Evolutionary conservation across 192 early-diverging fungal species (phyloP), one percentile per base, ranked within the genome.

Genomic region (Linnemannia elongata): DNA sequence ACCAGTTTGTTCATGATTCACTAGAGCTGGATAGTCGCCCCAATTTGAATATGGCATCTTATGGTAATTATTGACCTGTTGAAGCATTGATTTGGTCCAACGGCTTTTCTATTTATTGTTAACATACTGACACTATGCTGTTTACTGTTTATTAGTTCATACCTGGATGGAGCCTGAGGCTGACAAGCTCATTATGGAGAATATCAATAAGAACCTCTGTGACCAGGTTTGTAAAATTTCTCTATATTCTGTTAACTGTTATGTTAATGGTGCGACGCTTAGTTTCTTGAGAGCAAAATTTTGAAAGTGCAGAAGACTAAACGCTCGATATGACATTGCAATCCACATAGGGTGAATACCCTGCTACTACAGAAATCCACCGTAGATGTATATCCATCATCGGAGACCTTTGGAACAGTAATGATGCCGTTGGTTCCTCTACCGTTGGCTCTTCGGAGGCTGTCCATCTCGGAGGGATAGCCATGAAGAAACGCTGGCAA

Each of bases 401-500:
- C 30, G 79, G 47, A 42, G 71, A 45, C 35, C 6, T 69, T n/a
- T 55, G 75, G 75, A 79, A 72, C 35, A 72, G 27, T 33, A 71
- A 82, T n/a, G 88, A 92, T 41, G 83, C 93, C 8, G 86, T 95
- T 9, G 95, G 95, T 44, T 92, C 92, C 4, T 93, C 95, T 17
- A 94, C 93, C 27, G 90, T 94, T 8, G 96, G 96, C 17, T 96
- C 95, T 22, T 93, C 93, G 1, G 96, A 97, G 85, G 96, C 94
- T 24, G 93, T 96, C 73, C 94, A 96, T 83, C 90, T 97, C n/a
- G 93, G 91, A 36, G 93, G 92, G 0, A 89, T 97, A 81, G 95
- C 96, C 15, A 92, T 96, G 91, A 96, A 96, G 77, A 92, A 93
- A 80, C 89, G 93, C 41, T 96, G 96, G 96, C 91, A 94, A 74